These are phyloP conservation scores for Colletotrichum nymphaeae DNA, from an alignment of 2,329 filamentous ascomycete species.

Conservation along the genomic window DNA sequence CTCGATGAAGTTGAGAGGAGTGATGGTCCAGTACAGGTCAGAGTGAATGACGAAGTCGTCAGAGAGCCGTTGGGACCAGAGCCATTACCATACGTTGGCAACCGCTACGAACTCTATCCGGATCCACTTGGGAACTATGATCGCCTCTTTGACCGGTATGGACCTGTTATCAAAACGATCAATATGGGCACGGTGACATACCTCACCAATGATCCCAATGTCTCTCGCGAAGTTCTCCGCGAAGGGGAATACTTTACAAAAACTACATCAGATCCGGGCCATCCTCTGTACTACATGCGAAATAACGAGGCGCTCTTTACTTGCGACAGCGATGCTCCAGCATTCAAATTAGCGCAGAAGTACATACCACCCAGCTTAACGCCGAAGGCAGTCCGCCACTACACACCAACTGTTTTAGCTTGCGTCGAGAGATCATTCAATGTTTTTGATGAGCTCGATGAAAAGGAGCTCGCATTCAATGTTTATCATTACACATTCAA, in stretches of 20 bases:
- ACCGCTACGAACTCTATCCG: conserved; percentile 22
- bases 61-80: conserved; percentile 7
- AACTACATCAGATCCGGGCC: conserved; percentile 7
- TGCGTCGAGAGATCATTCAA: background rate
- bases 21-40: conserved; percentile 11
- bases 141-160: conserved; percentile 8
- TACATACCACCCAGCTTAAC: conserved; percentile 20
- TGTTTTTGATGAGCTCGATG: conserved; percentile 4
- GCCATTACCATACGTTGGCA: conserved; percentile 5
- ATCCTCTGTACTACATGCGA: conserved; percentile 22
- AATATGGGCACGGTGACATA: conserved; percentile 19
- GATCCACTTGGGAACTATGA: conserved; percentile 25
- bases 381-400: conserved; percentile 12
- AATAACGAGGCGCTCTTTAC: conserved; percentile 19
- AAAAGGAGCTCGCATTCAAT: conserved; percentile 15
- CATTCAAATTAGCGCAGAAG: conserved; percentile 6
- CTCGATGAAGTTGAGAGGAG: conserved; percentile 10
- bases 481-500: conserved; percentile 24
- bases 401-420: background rate
- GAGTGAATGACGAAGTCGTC: conserved; percentile 15
- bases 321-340: conserved; percentile 1
- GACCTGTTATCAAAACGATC: conserved; percentile 11
- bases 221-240: conserved; percentile 14
- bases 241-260: conserved; percentile 23
- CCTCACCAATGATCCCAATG: conserved; percentile 20